Percentiles rank a stretch among this genome's conserved stretches.
Evolutionary conservation across 2,329 filamentous ascomycete species (phyloP).

Genomic region (Rutstroemia sp.): DNA sequence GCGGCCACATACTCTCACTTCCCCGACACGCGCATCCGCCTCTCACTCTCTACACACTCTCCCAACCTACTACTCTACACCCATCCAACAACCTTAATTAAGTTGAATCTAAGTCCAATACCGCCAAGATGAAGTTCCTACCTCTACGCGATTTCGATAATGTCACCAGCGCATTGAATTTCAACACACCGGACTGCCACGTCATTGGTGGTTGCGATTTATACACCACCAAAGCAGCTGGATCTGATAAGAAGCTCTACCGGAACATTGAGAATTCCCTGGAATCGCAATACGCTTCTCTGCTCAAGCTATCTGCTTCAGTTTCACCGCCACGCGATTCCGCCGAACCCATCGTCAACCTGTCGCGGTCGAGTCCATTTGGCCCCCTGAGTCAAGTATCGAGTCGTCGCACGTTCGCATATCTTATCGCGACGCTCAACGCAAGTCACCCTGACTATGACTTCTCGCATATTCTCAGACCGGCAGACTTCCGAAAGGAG

Average conservation of each 20-base stretch:
- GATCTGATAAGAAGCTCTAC: constrained; percentile 94
- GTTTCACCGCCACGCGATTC: constrained; percentile 77
- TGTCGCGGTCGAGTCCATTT: constrained; percentile 85
- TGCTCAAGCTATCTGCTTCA: constrained; percentile 78
- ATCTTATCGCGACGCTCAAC: constrained; percentile 92
- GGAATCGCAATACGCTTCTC: constrained; percentile 82
- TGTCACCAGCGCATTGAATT: constrained; percentile 88
- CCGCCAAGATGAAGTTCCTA: constrained; percentile 61
- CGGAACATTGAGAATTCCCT: constrained; percentile 89
- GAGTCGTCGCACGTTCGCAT: constrained; percentile 87
- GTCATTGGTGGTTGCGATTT: constrained; percentile 92
- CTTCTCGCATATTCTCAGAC: constrained; percentile 85
- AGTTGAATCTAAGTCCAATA: constrained; percentile 17
- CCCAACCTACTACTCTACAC: constrained; percentile 8
- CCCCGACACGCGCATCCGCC: constrained; percentile 18
- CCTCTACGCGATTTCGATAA: constrained; percentile 85
- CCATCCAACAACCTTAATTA: constrained; percentile 23
- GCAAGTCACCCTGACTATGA: constrained; percentile 96
- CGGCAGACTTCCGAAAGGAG: constrained; percentile 84
- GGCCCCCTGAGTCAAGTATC: constrained; percentile 82
- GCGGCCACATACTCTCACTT: constrained; percentile 27
- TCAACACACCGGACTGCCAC: constrained; percentile 87
- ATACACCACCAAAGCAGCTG: constrained; percentile 94
- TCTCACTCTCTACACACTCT: constrained; percentile 7
- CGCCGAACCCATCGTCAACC: constrained; percentile 59